These are phyloP conservation scores for Saccharomyces hybrid DNA, from an alignment of 1,139 yeast species.

Conservation along the genomic window DNA sequence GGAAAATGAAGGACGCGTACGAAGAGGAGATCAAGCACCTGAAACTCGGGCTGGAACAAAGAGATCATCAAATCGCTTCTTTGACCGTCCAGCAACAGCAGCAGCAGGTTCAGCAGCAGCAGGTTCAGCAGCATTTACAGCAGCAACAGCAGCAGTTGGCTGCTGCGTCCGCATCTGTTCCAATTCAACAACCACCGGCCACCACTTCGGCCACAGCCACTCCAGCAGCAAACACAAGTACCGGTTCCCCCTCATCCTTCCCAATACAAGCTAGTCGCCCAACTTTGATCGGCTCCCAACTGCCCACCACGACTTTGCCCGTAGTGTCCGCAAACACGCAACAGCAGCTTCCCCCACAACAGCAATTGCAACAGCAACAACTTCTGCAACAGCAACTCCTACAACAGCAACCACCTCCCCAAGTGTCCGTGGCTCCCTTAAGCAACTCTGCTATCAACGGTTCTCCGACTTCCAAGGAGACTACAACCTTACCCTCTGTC, in stretches of 20 bases:
- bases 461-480: background rate
- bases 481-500: background rate
- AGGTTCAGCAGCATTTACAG: slow-evolving; percentile 5
- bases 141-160: slow-evolving; percentile 11
- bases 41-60: slow-evolving; percentile 75
- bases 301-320: background rate
- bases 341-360: slow-evolving; percentile 9
- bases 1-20: slow-evolving; percentile 91
- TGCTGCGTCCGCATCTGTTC: background rate
- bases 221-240: background rate
- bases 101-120: slow-evolving; percentile 28
- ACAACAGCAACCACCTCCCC: slow-evolving; percentile 20
- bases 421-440: slow-evolving; percentile 5
- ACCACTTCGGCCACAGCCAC: background rate
- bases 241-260: background rate
- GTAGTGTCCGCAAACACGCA: background rate
- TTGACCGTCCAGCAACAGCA: slow-evolving; percentile 33
- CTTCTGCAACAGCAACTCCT: too few relatives aligned
- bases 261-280: slow-evolving; percentile 1
- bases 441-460: slow-evolving; percentile 28
- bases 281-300: background rate
- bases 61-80: slow-evolving; percentile 52
- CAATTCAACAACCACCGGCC: background rate
- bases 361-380: slow-evolving; percentile 29
- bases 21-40: slow-evolving; percentile 86